Evolutionary conservation across 2,329 filamentous ascomycete species (phyloP).

Genomic region (Teratosphaeria viscida): DNA sequence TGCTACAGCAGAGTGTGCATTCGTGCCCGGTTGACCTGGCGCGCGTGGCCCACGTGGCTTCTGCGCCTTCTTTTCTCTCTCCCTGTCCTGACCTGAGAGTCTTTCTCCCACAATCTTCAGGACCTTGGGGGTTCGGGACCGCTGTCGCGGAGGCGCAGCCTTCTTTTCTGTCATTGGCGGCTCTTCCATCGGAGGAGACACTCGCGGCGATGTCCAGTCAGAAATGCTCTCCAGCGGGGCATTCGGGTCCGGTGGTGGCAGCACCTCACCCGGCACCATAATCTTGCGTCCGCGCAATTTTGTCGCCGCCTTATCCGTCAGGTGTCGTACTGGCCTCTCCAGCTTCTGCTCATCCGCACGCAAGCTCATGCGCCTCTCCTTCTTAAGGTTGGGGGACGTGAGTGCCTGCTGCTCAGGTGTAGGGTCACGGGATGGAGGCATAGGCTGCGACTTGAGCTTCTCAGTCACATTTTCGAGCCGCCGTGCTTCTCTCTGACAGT

Average conservation of each 20-base stretch:
- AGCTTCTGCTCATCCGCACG: constrained; percentile 16
- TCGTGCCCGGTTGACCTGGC: constrained; percentile 40
- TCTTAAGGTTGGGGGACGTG: constrained; percentile 25
- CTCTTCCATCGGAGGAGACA: constrained; percentile 24
- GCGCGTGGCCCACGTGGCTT: constrained; percentile 33
- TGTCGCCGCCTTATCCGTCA: constrained; percentile 23
- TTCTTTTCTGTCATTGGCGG: constrained; percentile 11
- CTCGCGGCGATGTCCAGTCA: constrained; percentile 29
- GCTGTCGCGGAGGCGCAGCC: constrained; percentile 16
- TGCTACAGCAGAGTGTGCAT: constrained; percentile 43
- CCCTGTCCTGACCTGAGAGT: constrained; percentile 14
- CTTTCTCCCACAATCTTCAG: constrained; percentile 20
- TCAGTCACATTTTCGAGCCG: constrained; percentile 49
- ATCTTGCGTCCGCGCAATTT: constrained; percentile 27
- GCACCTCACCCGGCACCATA: constrained; percentile 34
- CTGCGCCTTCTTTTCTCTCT: constrained; percentile 30
- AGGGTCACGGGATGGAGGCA: constrained; percentile 51
- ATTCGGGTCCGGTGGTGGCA: constrained; percentile 35
- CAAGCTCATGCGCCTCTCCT: constrained; percentile 20
- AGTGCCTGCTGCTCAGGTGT: constrained; percentile 33
- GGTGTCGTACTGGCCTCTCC: constrained; percentile 16
- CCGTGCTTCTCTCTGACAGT: constrained; percentile 32
- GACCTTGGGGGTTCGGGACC: constrained; percentile 27
- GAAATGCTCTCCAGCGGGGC: constrained; percentile 26
- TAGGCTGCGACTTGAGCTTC: constrained; percentile 51